These are phyloP conservation scores for Ophiosphaerella narmari DNA, from an alignment of 2,329 filamentous ascomycete species.

Conservation along the genomic window DNA sequence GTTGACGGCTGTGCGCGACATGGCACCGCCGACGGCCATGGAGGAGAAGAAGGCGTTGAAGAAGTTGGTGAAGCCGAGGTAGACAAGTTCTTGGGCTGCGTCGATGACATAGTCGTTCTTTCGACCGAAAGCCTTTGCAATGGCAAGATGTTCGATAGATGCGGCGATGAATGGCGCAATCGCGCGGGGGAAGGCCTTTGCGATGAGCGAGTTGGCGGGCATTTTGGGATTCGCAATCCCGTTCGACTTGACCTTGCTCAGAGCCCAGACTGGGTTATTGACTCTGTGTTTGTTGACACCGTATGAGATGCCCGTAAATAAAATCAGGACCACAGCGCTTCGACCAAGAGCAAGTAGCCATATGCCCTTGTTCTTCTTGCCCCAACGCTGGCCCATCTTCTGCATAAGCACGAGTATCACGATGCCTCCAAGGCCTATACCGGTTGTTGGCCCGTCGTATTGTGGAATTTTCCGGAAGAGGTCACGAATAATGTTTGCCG, in stretches of 20 bases:
- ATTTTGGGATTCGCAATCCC: slow-evolving; percentile 58
- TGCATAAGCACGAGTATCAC: slow-evolving; percentile 62
- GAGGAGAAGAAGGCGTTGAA: slow-evolving; percentile 68
- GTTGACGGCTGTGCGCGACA: slow-evolving; percentile 71
- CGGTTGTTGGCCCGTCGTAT: slow-evolving; percentile 63
- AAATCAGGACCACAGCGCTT: slow-evolving; percentile 63
- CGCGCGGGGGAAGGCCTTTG: slow-evolving; percentile 58
- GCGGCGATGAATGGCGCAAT: slow-evolving; percentile 67
- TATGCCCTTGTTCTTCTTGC: slow-evolving; percentile 60
- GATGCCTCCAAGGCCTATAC: slow-evolving; percentile 63
- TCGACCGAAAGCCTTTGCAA: slow-evolving; percentile 66
- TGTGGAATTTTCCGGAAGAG: slow-evolving; percentile 61
- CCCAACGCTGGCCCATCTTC: slow-evolving; percentile 63
- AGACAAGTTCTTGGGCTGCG: slow-evolving; percentile 68
- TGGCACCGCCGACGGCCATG: slow-evolving; percentile 69
- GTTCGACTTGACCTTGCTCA: slow-evolving; percentile 62
- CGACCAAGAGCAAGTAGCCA: slow-evolving; percentile 65
- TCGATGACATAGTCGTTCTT: slow-evolving; percentile 67
- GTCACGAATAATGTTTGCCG: slow-evolving; percentile 63
- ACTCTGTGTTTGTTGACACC: slow-evolving; percentile 60
- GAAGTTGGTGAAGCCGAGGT: slow-evolving; percentile 65
- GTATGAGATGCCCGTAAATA: slow-evolving; percentile 68
- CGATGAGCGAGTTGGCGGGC: slow-evolving; percentile 55
- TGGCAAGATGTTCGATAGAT: slow-evolving; percentile 66
- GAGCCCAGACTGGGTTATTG: slow-evolving; percentile 59